A percentile compares a stretch with the other conserved stretches of the same genome.
Evolutionary conservation across 1,284 basidiomycete genomes (phyloP).

Genomic region (Cutaneotrichosporon cyanovorans): DNA sequence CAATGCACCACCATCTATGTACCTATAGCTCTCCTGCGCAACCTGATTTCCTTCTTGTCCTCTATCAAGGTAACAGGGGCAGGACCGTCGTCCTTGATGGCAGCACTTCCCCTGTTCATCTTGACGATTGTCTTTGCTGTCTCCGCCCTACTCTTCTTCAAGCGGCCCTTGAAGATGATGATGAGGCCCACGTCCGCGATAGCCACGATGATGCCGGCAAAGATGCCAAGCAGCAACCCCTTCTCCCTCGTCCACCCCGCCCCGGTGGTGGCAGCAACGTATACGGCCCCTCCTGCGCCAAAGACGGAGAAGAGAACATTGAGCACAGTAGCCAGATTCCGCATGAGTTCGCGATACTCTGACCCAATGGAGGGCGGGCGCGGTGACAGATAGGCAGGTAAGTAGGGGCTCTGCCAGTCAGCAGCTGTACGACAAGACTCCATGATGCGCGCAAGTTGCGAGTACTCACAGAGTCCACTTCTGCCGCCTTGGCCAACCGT

Average conservation of each 20-base stretch:
- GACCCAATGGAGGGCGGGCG: slow-evolving; percentile 21
- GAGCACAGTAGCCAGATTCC: slow-evolving; percentile 28
- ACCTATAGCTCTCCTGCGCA: not conserved
- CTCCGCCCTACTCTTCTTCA: slow-evolving; percentile 18
- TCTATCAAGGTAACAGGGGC: no score
- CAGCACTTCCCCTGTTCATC: slow-evolving; percentile 8
- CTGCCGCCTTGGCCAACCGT: slow-evolving; percentile 9
- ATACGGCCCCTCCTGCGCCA: slow-evolving; percentile 33
- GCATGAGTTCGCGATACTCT: slow-evolving; percentile 28
- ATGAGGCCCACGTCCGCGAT: slow-evolving; percentile 31
- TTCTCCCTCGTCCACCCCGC: slow-evolving; percentile 29
- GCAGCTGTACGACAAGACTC: not conserved
- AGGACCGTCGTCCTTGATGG: no score
- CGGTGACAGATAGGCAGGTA: slow-evolving; percentile 33
- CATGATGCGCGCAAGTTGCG: not conserved
- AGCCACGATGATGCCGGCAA: slow-evolving; percentile 31
- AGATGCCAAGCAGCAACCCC: slow-evolving; percentile 26
- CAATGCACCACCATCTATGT: not conserved
- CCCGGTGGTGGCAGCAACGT: slow-evolving; percentile 26
- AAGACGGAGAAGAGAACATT: slow-evolving; percentile 40
- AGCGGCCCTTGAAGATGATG: slow-evolving; percentile 21
- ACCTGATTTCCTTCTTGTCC: no score
- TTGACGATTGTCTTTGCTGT: slow-evolving; percentile 9
- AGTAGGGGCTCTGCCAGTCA: slow-evolving; percentile 23
- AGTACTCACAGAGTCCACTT: slow-evolving; percentile 3